phyloP scores from a whole-genome alignment of 129 eudicot species.

The Pseudognaphalium luteoalbum region DNA sequence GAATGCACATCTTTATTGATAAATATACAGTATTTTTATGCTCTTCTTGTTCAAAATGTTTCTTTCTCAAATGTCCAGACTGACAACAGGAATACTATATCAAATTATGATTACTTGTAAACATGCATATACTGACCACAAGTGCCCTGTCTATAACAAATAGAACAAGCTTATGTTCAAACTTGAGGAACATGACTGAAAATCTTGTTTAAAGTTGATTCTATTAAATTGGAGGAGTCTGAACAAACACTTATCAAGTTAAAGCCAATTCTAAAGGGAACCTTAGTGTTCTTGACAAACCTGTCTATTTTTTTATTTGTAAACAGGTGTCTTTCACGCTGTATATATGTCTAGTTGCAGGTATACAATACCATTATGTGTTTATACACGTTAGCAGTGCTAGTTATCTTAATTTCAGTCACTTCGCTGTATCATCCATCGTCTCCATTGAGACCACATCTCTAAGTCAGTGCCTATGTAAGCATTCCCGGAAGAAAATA shows the following conservation, averaged over 20 bases:
- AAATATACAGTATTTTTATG: neutral
- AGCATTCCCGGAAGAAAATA: neutral
- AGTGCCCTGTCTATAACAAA: neutral
- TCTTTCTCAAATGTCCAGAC: neutral
- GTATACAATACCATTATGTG: neutral
- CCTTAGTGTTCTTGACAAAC: neutral
- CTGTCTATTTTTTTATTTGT: neutral
- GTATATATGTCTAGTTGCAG: neutral
- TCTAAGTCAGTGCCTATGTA: neutral
- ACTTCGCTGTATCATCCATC: neutral
- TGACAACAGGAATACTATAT: neutral
- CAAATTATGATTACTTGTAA: neutral
- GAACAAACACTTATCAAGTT: neutral
- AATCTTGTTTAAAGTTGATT: neutral
- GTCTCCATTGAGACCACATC: neutral
- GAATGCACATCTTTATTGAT: no score
- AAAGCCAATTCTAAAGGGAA: neutral
- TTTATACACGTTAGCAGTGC: neutral
- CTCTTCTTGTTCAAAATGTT: neutral
- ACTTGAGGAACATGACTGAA: neutral
- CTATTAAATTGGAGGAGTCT: neutral
- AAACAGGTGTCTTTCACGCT: neutral
- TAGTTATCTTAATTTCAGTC: neutral
- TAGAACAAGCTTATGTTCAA: neutral
- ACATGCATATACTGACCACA: neutral